Evolutionary conservation across 345 rosid species (phyloP).

Genomic region (Eucalyptus viminalis): DNA sequence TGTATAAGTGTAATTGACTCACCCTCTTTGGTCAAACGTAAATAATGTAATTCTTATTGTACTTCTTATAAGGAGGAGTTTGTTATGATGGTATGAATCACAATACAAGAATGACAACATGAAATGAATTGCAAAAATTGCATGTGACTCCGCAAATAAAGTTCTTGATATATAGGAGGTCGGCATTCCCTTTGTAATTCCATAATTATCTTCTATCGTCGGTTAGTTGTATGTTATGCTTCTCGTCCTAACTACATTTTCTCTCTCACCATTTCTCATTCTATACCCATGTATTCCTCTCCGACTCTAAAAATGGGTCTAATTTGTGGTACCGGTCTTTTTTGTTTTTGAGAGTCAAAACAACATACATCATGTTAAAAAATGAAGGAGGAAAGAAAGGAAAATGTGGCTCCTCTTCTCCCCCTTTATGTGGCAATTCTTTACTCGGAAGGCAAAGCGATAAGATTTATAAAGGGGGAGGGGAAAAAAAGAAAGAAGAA

Average conservation of each 20-base stretch:
- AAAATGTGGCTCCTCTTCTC: neutral
- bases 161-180: neutral
- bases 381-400: neutral
- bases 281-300: neutral
- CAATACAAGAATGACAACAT: neutral
- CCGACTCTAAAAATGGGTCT: neutral
- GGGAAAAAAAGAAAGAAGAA: neutral
- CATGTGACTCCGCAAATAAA: neutral
- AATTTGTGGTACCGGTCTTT: neutral
- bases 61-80: neutral
- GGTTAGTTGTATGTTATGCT: neutral
- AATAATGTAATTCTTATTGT: neutral
- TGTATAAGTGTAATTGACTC: neutral
- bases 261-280: neutral
- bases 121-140: neutral
- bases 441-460: neutral
- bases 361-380: neutral
- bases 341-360: neutral
- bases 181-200: neutral
- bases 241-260: neutral
- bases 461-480: neutral
- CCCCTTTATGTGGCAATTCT: neutral
- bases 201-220: neutral
- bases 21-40: neutral
- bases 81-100: neutral